A percentile compares a stretch with the other conserved stretches of the same genome.
phyloP scores from a whole-genome alignment of 2,329 filamentous ascomycete genomes.

The Microdochium bolleyi region DNA sequence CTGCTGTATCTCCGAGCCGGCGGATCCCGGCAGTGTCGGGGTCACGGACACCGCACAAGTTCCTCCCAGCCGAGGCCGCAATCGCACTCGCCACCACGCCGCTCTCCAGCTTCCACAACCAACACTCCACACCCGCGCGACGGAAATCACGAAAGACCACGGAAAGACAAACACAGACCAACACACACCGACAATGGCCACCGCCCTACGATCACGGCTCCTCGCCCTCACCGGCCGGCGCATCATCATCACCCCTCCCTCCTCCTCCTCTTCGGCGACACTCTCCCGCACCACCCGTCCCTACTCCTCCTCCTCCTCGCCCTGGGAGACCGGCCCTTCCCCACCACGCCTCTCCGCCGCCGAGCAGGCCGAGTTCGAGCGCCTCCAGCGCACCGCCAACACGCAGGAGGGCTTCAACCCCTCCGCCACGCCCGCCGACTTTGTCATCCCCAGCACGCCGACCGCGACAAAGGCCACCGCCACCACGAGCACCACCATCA shows the following conservation, averaged over 20 bases:
- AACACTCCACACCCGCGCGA: no score
- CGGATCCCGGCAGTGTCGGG: no score
- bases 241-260: constrained; percentile 1
- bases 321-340: constrained; percentile 50
- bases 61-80: no score
- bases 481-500: not conserved
- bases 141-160: no score
- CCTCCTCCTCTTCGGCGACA: not conserved
- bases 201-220: no score
- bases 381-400: constrained; percentile 59
- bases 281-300: constrained; percentile 10
- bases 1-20: no score
- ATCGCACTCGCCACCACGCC: no score
- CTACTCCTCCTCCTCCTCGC: constrained; percentile 25
- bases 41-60: no score
- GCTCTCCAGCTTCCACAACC: no score
- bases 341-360: constrained; percentile 71
- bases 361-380: constrained; percentile 56
- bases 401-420: constrained; percentile 22
- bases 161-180: no score
- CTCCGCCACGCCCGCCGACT: constrained; percentile 7
- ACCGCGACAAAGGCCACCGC: not conserved
- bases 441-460: constrained; percentile 4
- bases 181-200: no score
- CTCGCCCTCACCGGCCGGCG: not conserved